phyloP scores from a whole-genome alignment of 2,329 filamentous ascomycete species.

The Aspergillus sp. region DNA sequence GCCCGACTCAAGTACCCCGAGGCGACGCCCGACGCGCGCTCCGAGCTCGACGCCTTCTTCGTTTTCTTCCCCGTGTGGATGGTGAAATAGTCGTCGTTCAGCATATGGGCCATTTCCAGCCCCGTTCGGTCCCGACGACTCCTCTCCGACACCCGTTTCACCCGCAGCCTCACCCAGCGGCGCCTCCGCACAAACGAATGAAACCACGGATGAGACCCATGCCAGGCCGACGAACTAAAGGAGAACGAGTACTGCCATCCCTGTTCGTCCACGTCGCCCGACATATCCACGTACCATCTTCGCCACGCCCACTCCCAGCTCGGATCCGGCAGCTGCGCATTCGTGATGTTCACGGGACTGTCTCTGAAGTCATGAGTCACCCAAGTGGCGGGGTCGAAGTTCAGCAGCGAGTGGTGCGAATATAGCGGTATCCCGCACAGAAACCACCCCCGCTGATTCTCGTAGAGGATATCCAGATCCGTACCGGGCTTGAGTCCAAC shows the following conservation, averaged over 20 bases:
- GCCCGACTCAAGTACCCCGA: slow-evolving; percentile 36
- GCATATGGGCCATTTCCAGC: slow-evolving; percentile 56
- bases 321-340: slow-evolving; percentile 89
- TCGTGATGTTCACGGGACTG: slow-evolving; percentile 70
- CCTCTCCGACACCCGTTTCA: slow-evolving; percentile 55
- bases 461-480: slow-evolving; percentile 84
- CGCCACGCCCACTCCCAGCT: slow-evolving; percentile 88
- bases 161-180: slow-evolving; percentile 80
- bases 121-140: slow-evolving; percentile 33
- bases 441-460: slow-evolving; percentile 91
- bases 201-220: slow-evolving; percentile 84
- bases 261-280: slow-evolving; percentile 77
- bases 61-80: slow-evolving; percentile 57
- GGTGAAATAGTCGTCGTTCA: slow-evolving; percentile 77
- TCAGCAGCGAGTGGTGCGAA: slow-evolving; percentile 78
- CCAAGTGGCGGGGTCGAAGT: slow-evolving; percentile 84
- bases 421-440: slow-evolving; percentile 89
- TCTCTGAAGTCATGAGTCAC: slow-evolving; percentile 64
- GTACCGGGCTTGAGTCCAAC: slow-evolving; percentile 28
- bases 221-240: slow-evolving; percentile 81
- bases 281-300: slow-evolving; percentile 74
- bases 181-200: slow-evolving; percentile 91
- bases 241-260: slow-evolving; percentile 97
- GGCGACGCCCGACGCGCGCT: slow-evolving; percentile 27
- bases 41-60: slow-evolving; percentile 43